Evolutionary conservation across 208 protist species (phyloP).

Genomic region (Leptomonas pyrrhocoris): DNA sequence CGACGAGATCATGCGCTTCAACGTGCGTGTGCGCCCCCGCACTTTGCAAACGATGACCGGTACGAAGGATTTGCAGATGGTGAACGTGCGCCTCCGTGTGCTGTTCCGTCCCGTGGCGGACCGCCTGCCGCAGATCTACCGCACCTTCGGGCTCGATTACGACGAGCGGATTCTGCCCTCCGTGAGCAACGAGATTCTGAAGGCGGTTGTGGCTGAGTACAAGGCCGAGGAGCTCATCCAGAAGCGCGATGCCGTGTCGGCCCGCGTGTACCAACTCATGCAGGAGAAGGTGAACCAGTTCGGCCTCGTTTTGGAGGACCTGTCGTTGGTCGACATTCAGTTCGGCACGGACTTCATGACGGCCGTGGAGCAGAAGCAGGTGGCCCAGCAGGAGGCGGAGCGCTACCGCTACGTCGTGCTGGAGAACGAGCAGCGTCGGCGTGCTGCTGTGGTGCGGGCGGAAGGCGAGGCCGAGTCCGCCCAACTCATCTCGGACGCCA

Average conservation of each 20-base stretch:
- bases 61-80: constrained; percentile 94
- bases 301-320: constrained; percentile 96
- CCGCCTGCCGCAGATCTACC: constrained; percentile 90
- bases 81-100: constrained; percentile 92
- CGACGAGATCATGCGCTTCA: constrained; percentile 96
- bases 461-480: constrained; percentile 95
- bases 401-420: constrained; percentile 95
- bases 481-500: constrained; percentile 90
- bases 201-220: constrained; percentile 97
- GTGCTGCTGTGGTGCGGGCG: constrained; percentile 92
- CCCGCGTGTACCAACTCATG: constrained; percentile 93
- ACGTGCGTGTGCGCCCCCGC: constrained; percentile 93
- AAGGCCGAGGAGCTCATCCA: constrained; percentile 99
- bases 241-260: constrained; percentile 95
- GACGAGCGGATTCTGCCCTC: constrained; percentile 98
- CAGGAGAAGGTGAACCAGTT: constrained; percentile 97
- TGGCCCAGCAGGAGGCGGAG: constrained; percentile 98
- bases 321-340: constrained; percentile 97
- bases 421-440: constrained; percentile 95
- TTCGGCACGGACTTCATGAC: constrained; percentile 96
- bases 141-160: constrained; percentile 93
- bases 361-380: constrained; percentile 97
- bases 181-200: constrained; percentile 96
- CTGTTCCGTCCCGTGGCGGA: constrained; percentile 86
- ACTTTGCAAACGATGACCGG: constrained; percentile 92